Base-by-base conservation (phyloP, 192 early-diverging fungal genomes). In the Spinellus fusiger region DNA sequence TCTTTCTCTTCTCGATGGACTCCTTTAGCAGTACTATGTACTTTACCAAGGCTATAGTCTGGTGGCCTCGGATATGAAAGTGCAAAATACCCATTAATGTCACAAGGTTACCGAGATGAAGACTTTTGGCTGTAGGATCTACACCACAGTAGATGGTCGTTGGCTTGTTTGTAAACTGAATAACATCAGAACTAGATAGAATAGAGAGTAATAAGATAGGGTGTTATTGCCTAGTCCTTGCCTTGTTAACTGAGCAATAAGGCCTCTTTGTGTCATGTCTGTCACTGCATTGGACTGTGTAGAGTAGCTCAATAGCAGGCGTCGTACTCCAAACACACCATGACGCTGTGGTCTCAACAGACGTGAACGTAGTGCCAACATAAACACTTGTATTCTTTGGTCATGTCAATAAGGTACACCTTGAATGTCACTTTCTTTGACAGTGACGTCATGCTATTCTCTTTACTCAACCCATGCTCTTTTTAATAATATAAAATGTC, bases 31-130 rank as follows among this genome's bases (percentile, higher is more conserved):
- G n/a, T 27, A 10, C 10, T 26, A 54, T 62, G 12, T 61, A 47
- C 12, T 65, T 55, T 72, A 96, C 90, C 69, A 98, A 77, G 27
- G 88, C 87, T 31, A 94, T 86, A 35, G 85, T 80, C 59, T 81
- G 77, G 70, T 98, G 95, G 0, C 92, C 93, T 22, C 71, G 78
- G 37, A 88, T 72, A 38, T 90, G 84, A 59, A 96, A 96, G 72
- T 95, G 92, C 20, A 96, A 76, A 35, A 95, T 73, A 9, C 86
- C 86, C 69, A 93, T 88, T 26, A 96, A 72, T 15, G 88, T 80
- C 4, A 94, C 77, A 59, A 98, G 79, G 65, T 96, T 98, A 20
- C 95, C 95, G 13, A 95, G 73, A 61, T 98, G 95, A 23, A 96
- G 73, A 62, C 86, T 89, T n/a, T 68, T 69, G 20, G 95, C 95